phyloP scores from a whole-genome alignment of 2,329 filamentous ascomycete species.

The Fusarium mundagurra region DNA sequence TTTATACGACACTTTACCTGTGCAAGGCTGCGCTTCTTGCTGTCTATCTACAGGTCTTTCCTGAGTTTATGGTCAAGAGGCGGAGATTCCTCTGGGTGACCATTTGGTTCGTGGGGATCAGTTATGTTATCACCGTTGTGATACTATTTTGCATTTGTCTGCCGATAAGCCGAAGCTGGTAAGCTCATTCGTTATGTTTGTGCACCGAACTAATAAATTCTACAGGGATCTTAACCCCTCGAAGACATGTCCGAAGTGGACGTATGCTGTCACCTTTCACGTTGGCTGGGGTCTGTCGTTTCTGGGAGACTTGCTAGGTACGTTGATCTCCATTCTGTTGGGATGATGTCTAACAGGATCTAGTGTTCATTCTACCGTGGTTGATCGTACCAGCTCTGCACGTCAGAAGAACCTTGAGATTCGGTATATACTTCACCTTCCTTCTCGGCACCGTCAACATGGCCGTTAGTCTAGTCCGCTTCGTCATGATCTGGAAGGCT shows the following conservation, averaged over 20 bases:
- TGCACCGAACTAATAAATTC: accelerated
- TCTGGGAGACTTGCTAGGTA: constrained; percentile 11
- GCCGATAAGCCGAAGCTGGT: constrained; percentile 11
- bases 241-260: background rate
- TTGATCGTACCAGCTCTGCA: constrained; percentile 18
- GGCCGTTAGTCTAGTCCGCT: constrained; percentile 14
- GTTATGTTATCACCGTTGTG: background rate
- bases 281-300: constrained; percentile 28
- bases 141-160: constrained; percentile 11
- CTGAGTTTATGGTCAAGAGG: constrained; percentile 26
- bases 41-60: constrained; percentile 23
- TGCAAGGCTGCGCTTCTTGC: constrained; percentile 34
- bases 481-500: constrained; percentile 20
- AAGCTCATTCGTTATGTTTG: background rate
- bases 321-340: accelerated
- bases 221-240: background rate
- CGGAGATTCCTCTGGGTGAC: constrained; percentile 16
- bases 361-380: constrained; percentile 10
- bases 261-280: constrained; percentile 7
- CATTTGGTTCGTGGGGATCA: background rate
- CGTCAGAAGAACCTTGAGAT: background rate
- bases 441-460: constrained; percentile 33
- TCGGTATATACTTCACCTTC: constrained; percentile 33
- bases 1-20: constrained; percentile 37
- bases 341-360: accelerated